phyloP scores from a whole-genome alignment of 768 basidiomycete genomes.

The Floccularia luteovirens region DNA sequence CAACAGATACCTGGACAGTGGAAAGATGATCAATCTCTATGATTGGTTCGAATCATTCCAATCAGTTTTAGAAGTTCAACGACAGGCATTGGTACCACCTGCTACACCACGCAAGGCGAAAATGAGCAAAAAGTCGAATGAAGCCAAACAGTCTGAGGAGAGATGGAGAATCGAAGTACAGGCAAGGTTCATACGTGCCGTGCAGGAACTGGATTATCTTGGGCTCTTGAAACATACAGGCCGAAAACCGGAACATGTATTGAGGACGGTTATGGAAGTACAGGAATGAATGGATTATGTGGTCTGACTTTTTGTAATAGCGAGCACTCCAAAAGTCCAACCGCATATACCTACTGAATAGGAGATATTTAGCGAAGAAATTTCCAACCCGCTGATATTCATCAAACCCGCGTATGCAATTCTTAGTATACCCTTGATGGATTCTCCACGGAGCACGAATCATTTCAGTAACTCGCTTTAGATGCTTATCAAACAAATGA shows the following conservation, averaged over 20 bases:
- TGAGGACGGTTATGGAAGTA: slow-evolving; percentile 62
- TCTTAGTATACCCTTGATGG: no score
- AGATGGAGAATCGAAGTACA: slow-evolving; percentile 61
- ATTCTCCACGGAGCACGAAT: no score
- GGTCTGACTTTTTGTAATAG: no score
- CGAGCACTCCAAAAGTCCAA: no score
- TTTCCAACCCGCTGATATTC: no score
- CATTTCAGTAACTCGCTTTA: no score
- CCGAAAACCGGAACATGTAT: slow-evolving; percentile 70
- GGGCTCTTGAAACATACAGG: slow-evolving; percentile 78
- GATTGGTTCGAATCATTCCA: slow-evolving; percentile 85
- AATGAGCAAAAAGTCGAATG: slow-evolving; percentile 16
- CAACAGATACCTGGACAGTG: slow-evolving; percentile 68
- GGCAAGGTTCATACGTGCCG: slow-evolving; percentile 68
- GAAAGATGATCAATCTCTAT: slow-evolving; percentile 78
- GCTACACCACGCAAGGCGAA: background rate
- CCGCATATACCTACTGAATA: no score
- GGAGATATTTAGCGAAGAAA: no score
- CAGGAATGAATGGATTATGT: no score
- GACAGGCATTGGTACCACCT: slow-evolving; percentile 13
- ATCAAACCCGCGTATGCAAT: no score
- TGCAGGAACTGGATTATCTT: slow-evolving; percentile 78
- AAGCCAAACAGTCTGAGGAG: slow-evolving; percentile 29
- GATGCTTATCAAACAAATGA: no score
- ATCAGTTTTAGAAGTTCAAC: slow-evolving; percentile 55